These are phyloP conservation scores for Rhizopogon salebrosus DNA, from an alignment of 768 basidiomycete genomes.

Conservation along the genomic window DNA sequence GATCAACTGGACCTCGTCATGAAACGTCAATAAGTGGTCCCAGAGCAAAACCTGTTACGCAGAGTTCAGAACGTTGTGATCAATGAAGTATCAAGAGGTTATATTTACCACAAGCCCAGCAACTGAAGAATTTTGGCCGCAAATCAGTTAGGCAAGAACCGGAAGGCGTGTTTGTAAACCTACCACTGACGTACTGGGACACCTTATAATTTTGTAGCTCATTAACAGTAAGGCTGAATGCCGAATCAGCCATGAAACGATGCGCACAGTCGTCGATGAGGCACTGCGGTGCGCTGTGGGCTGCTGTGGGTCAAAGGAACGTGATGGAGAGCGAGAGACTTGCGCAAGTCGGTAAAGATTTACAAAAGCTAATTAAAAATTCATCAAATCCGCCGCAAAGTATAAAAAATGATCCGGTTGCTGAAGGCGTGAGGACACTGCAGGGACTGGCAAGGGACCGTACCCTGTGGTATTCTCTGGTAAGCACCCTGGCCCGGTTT, in stretches of 20 bases:
- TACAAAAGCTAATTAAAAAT: constrained; percentile 9
- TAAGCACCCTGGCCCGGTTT: no score
- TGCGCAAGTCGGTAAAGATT: background rate
- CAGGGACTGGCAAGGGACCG: background rate
- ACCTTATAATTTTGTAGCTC: constrained; percentile 8
- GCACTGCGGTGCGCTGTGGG: background rate
- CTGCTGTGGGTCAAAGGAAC: background rate
- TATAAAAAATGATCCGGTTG: background rate
- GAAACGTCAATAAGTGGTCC: constrained; percentile 29
- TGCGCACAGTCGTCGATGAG: background rate
- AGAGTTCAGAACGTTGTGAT: background rate
- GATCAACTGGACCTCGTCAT: constrained; percentile 27
- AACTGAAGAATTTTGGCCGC: constrained; percentile 6
- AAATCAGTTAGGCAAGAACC: constrained; percentile 1
- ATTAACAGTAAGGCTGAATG: background rate
- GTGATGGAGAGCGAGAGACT: background rate
- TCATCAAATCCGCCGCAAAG: background rate
- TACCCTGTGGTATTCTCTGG: background rate
- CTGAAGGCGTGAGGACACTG: background rate
- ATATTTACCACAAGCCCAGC: constrained; percentile 19
- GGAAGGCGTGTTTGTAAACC: background rate
- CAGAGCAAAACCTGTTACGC: constrained; percentile 26
- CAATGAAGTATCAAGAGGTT: background rate
- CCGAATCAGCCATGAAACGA: background rate
- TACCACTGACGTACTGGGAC: constrained; percentile 23